A percentile compares a stretch with the other conserved stretches of the same genome.
These are phyloP conservation scores for Hemileia vastatrix DNA, from an alignment of 1,284 basidiomycete genomes.

Conservation along the genomic window DNA sequence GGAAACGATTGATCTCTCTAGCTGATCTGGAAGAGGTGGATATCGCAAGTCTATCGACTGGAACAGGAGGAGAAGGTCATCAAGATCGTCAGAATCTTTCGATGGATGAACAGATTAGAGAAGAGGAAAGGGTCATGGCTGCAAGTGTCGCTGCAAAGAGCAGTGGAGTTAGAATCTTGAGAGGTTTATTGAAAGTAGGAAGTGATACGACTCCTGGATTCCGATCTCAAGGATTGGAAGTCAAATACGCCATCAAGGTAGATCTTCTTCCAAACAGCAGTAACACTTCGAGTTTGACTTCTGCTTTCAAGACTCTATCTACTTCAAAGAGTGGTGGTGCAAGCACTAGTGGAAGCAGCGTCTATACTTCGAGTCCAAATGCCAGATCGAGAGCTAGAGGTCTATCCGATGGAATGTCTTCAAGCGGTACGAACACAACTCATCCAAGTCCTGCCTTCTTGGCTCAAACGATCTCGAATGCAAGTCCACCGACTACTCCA, in stretches of 20 bases:
- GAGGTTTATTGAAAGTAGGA: constrained; percentile 31
- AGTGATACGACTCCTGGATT: constrained; percentile 33
- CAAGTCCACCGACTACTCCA: neutral
- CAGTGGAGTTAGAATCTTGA: constrained; percentile 32
- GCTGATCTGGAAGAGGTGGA: constrained; percentile 39
- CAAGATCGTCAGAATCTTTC: constrained; percentile 25
- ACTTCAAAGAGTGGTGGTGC: neutral
- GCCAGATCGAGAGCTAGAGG: neutral
- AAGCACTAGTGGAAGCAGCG: neutral
- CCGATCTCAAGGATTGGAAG: constrained; percentile 36
- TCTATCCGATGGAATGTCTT: neutral
- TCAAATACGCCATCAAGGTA: constrained; percentile 39
- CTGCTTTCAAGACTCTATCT: neutral
- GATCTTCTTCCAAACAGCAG: constrained; percentile 29
- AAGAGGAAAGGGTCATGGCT: constrained; percentile 27
- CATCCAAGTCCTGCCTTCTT: neutral
- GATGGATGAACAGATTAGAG: constrained; percentile 26
- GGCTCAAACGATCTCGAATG: neutral
- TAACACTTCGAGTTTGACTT: neutral
- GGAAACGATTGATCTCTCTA: constrained; percentile 31
- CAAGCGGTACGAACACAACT: neutral
- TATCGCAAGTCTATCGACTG: constrained; percentile 22
- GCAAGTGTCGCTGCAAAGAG: constrained; percentile 23
- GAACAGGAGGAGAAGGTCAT: constrained; percentile 5
- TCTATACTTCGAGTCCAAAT: neutral